Evolutionary conservation across 352 stramenopile species (phyloP).

Genomic region (Globisporangium ultimum): DNA sequence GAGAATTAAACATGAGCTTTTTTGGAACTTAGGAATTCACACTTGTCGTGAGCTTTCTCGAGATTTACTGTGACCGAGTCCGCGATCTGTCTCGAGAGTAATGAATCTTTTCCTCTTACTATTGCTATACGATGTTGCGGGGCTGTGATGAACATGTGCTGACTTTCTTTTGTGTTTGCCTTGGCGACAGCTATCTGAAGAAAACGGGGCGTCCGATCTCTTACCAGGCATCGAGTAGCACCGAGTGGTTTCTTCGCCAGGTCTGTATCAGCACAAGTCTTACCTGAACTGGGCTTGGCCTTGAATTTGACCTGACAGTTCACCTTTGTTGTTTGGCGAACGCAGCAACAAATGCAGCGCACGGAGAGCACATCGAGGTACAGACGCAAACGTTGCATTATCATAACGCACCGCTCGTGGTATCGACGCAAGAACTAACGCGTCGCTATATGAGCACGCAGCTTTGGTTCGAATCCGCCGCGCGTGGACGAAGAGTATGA

Average conservation of each 20-base stretch:
- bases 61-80: slow-evolving; percentile 94
- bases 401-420: no score
- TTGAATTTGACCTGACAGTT: not conserved
- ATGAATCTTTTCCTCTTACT: slow-evolving; percentile 4
- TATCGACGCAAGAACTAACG: no score
- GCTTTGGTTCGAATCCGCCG: slow-evolving; percentile 52
- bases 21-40: slow-evolving; percentile 53
- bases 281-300: not conserved
- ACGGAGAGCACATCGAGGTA: slow-evolving; percentile 66
- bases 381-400: no score
- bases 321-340: slow-evolving; percentile 6
- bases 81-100: slow-evolving; percentile 90
- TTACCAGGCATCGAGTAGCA: slow-evolving; percentile 75
- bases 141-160: not conserved
- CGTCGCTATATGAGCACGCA: slow-evolving; percentile 8
- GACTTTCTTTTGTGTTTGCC: not conserved
- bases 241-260: slow-evolving; percentile 83
- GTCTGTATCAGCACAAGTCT: slow-evolving; percentile 14
- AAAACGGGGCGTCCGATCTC: slow-evolving; percentile 63
- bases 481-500: slow-evolving; percentile 68
- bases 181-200: slow-evolving; percentile 52
- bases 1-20: not conserved
- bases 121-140: not conserved
- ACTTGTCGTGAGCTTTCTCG: slow-evolving; percentile 88
- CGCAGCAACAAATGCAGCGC: slow-evolving; percentile 58